Percentiles rank a stretch among this genome's conserved stretches.
phyloP scores from a whole-genome alignment of 2,329 filamentous ascomycete genomes.

The Calycina herbarum region DNA sequence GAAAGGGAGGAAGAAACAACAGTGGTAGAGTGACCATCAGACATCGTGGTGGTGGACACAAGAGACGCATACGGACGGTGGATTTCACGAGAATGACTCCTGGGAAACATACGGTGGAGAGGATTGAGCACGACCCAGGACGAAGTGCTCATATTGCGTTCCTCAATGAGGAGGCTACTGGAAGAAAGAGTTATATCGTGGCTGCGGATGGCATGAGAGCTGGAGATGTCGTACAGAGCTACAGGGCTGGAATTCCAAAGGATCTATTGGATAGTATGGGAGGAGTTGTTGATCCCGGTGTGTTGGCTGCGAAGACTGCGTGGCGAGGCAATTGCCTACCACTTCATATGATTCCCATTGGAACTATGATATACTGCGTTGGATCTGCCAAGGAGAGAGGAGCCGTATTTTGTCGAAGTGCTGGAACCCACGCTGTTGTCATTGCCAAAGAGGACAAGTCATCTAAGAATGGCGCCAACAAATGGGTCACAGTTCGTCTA shows the following conservation, averaged over 20 bases:
- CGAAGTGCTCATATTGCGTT: slow-evolving; percentile 92
- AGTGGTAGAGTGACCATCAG: slow-evolving; percentile 83
- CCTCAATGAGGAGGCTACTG: slow-evolving; percentile 71
- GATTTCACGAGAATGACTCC: slow-evolving; percentile 80
- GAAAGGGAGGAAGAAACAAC: slow-evolving; percentile 89
- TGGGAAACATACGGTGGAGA: slow-evolving; percentile 84
- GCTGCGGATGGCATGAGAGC: slow-evolving; percentile 93
- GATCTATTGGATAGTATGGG: slow-evolving; percentile 91
- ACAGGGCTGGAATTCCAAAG: slow-evolving; percentile 82
- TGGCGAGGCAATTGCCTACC: slow-evolving; percentile 94
- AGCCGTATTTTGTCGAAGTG: slow-evolving; percentile 91
- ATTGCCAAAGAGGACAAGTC: slow-evolving; percentile 84
- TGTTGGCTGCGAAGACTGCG: slow-evolving; percentile 90
- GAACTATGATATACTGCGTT: slow-evolving; percentile 90
- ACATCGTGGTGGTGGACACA: slow-evolving; percentile 88
- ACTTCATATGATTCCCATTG: slow-evolving; percentile 91
- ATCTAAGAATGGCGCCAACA: slow-evolving; percentile 56
- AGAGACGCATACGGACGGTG: slow-evolving; percentile 86
- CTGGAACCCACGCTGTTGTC: slow-evolving; percentile 87
- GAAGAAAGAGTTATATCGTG: slow-evolving; percentile 83
- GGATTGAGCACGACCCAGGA: slow-evolving; percentile 94
- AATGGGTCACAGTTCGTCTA: slow-evolving; percentile 79
- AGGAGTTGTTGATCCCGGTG: slow-evolving; percentile 88
- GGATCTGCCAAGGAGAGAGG: slow-evolving; percentile 71
- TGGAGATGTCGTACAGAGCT: slow-evolving; percentile 91